phyloP scores from a whole-genome alignment of 2,329 filamentous ascomycete species.

The Trichoderma asperellum region DNA sequence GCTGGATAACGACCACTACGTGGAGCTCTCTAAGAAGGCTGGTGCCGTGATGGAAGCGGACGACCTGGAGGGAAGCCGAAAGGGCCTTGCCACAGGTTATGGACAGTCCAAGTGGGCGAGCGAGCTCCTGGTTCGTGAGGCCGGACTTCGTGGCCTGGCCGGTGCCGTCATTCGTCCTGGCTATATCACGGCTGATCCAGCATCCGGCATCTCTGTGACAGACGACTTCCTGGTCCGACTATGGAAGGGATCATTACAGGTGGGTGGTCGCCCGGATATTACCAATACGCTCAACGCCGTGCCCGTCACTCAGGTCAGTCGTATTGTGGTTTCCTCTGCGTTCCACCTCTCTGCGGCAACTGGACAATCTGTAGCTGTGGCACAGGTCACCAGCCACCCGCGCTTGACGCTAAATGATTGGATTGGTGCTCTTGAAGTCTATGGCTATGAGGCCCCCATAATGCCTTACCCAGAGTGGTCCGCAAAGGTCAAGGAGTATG shows the following conservation, averaged over 20 bases:
- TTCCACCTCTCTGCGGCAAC: slow-evolving; percentile 10
- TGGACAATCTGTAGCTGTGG: neutral
- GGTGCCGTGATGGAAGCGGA: slow-evolving; percentile 75
- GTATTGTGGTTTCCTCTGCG: neutral
- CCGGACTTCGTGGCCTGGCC: slow-evolving; percentile 73
- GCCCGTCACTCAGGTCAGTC: slow-evolving; percentile 72
- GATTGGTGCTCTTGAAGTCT: neutral
- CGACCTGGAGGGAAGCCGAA: slow-evolving; percentile 74
- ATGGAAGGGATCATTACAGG: slow-evolving; percentile 84
- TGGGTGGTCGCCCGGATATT: slow-evolving; percentile 73
- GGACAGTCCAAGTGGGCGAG: slow-evolving; percentile 70
- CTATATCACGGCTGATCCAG: slow-evolving; percentile 77
- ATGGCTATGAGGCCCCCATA: neutral
- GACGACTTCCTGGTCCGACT: slow-evolving; percentile 92
- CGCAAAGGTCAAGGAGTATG: neutral
- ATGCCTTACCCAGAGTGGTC: slow-evolving; percentile 1
- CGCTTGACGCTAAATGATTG: neutral
- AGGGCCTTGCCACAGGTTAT: slow-evolving; percentile 82
- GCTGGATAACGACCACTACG: slow-evolving; percentile 81
- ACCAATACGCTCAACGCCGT: slow-evolving; percentile 87
- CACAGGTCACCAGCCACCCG: neutral
- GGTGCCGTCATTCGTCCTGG: slow-evolving; percentile 81
- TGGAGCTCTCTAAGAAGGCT: slow-evolving; percentile 72
- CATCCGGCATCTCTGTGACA: slow-evolving; percentile 72
- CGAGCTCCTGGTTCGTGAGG: slow-evolving; percentile 72